phyloP scores from a whole-genome alignment of 805 yeast species.

The Metschnikowia rubicola region DNA sequence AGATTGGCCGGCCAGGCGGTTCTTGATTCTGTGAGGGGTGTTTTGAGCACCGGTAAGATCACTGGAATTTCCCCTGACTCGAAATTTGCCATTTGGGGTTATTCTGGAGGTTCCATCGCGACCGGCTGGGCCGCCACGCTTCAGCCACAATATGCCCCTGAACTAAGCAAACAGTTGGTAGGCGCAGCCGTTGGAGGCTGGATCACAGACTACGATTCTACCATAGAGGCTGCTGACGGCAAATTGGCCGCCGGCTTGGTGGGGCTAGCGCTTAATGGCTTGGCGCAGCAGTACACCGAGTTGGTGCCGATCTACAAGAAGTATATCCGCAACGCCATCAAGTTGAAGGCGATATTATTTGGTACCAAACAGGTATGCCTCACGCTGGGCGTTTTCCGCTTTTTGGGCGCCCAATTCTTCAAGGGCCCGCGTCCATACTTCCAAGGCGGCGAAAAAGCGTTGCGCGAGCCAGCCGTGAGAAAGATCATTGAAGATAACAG shows the following conservation, averaged over 20 bases:
- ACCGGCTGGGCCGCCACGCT: constrained; percentile 38
- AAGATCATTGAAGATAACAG: constrained; percentile 5
- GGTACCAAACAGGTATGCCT: constrained; percentile 4
- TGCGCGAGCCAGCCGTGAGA: constrained; percentile 1
- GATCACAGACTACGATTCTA: constrained; percentile 31
- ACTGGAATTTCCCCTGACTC: constrained; percentile 23
- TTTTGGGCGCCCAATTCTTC: constrained; percentile 6
- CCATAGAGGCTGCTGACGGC: constrained; percentile 26
- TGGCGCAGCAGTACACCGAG: constrained; percentile 31
- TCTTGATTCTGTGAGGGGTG: constrained; percentile 32
- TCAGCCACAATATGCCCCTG: constrained; percentile 38
- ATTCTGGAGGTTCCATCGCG: constrained; percentile 38
- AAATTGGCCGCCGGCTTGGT: constrained; percentile 29
- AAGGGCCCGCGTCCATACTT: constrained; percentile 7
- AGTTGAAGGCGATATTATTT: background rate
- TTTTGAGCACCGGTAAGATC: constrained; percentile 16
- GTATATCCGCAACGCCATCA: background rate
- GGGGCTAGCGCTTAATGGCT: constrained; percentile 29
- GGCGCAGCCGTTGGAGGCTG: constrained; percentile 40
- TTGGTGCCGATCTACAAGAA: constrained; percentile 5
- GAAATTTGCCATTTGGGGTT: constrained; percentile 30
- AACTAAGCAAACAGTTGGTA: constrained; percentile 18
- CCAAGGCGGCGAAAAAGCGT: constrained; percentile 2
- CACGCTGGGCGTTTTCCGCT: constrained; percentile 2
- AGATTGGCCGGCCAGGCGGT: constrained; percentile 29